Evolutionary conservation across 1,139 yeast genomes (phyloP), one percentile per base, ranked within the genome.

Genomic region (Kazachstania sp.): DNA sequence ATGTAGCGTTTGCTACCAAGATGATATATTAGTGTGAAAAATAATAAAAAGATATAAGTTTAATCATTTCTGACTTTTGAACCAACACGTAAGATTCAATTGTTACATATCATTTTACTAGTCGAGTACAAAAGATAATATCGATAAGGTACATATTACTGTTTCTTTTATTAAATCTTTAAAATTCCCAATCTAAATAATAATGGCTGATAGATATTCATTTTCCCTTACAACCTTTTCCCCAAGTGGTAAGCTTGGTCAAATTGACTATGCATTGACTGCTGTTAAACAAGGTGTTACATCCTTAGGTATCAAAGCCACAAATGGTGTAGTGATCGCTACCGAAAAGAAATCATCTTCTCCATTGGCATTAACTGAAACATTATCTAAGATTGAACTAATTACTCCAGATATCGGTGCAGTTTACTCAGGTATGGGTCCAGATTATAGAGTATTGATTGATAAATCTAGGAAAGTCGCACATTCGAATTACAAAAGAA

Each of bases 221-320:
- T 94, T 94, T 67, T 94, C 98, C 26, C 78, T 92, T 55, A 90
- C 97, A 42, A 90, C 97, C 32, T 90, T 90, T 68, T 88, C 97
- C 47, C 97, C 97, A 64, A 83, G 95, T 69, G 99, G 99, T 60
- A 94, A 94, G 71, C 78, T 94, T 57, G 96, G 92, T 42, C 99
- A 94, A 71, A 94, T 94, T 60, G 98, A 94, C 68, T 92, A 94
- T 68, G 98, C 99, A 16, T 75, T 94, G 58, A 92, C 92, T 58
- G 97, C 97, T 1, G 98, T 92, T 41, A 94, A 90, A 65, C 96
- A 88, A 66, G 99, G 99, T 65, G 97, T 92, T 44, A 90, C 98
- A 15, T 86, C 97, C 13, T 77, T 94, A 48, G 99, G 97, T 41
- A 90, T 94, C 67, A 92, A 92, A 67, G 90, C 96, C 29, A 86